These are phyloP conservation scores for Colletotrichum scovillei DNA, from an alignment of 2,329 filamentous ascomycete genomes.

Conservation along the genomic window DNA sequence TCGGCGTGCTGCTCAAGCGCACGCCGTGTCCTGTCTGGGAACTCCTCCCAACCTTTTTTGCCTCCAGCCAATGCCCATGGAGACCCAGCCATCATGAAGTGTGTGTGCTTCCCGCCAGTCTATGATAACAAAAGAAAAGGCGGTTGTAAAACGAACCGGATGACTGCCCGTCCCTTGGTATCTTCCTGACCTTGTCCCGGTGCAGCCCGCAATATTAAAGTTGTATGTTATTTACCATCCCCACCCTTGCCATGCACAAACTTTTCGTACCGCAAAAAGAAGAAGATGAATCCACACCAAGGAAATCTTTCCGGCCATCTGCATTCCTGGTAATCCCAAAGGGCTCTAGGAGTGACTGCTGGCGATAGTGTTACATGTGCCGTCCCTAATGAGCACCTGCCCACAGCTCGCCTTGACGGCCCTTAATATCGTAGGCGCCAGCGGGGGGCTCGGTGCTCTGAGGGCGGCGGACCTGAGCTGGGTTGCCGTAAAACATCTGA, in stretches of 20 bases:
- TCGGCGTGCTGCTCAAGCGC: slow-evolving; percentile 5
- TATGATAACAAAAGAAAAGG: slow-evolving; percentile 32
- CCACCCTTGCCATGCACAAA: slow-evolving; percentile 35
- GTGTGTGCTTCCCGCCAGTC: slow-evolving; percentile 32
- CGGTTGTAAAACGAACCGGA: slow-evolving; percentile 30
- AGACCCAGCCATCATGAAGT: slow-evolving; percentile 34
- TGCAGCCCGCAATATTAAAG: slow-evolving; percentile 36
- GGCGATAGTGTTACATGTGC: not conserved
- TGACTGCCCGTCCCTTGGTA: slow-evolving; percentile 29
- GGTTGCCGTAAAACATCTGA: slow-evolving; percentile 79
- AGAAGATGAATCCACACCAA: not conserved
- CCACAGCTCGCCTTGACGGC: slow-evolving; percentile 67
- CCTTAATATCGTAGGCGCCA: slow-evolving; percentile 72
- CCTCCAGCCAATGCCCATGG: slow-evolving; percentile 31
- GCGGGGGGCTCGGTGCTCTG: slow-evolving; percentile 76
- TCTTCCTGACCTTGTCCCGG: slow-evolving; percentile 29
- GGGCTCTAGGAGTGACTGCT: not conserved
- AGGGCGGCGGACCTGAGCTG: slow-evolving; percentile 73
- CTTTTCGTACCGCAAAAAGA: slow-evolving; percentile 24
- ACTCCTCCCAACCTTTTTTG: slow-evolving; percentile 27
- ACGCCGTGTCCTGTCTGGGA: slow-evolving; percentile 28
- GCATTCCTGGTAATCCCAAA: not conserved
- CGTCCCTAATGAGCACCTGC: slow-evolving; percentile 55
- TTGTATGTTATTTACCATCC: slow-evolving; percentile 37
- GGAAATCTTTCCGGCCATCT: not conserved